Conservation (phyloP, 2,329 filamentous ascomycete species). For the Colletotrichum euphorbiae region DNA sequence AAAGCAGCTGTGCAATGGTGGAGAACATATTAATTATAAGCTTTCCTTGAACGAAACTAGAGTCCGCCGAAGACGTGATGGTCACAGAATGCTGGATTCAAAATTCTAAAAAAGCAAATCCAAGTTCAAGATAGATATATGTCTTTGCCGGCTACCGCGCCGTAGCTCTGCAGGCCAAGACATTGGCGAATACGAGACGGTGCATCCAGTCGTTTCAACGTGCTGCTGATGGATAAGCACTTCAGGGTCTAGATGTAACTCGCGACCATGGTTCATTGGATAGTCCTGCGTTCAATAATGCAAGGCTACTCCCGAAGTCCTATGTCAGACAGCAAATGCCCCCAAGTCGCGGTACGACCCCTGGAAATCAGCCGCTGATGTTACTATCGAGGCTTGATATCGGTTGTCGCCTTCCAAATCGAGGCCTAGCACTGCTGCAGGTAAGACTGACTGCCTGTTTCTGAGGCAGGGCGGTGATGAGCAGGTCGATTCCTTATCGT, state of each 20-base stretch:
- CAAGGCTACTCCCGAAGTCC: neutral
- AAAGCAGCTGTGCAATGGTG: constrained; percentile 14
- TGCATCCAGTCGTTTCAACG: constrained; percentile 17
- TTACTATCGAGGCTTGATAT: constrained; percentile 11
- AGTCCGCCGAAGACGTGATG: no score
- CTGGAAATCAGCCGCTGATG: constrained; percentile 13
- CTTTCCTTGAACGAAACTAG: no score
- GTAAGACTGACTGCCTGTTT: constrained; percentile 12
- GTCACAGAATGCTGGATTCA: neutral
- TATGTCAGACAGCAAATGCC: neutral
- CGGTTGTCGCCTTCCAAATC: constrained; percentile 19
- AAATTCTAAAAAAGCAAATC: neutral
- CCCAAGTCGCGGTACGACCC: neutral
- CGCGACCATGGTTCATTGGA: neutral
- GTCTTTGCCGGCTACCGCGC: neutral
- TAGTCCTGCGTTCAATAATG: constrained; percentile 8
- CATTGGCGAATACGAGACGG: constrained; percentile 35
- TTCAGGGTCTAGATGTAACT: neutral
- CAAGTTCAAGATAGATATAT: constrained; percentile 1
- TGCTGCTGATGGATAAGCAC: neutral
- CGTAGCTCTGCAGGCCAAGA: constrained; percentile 21
- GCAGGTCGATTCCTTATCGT: no score
- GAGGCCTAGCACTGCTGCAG: constrained; percentile 16
- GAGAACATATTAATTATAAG: neutral
- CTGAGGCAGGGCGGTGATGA: neutral